Percentiles rank a stretch among this genome's conserved stretches.
phyloP scores from a whole-genome alignment of 768 basidiomycete genomes.

The Termitomyces sp. region DNA sequence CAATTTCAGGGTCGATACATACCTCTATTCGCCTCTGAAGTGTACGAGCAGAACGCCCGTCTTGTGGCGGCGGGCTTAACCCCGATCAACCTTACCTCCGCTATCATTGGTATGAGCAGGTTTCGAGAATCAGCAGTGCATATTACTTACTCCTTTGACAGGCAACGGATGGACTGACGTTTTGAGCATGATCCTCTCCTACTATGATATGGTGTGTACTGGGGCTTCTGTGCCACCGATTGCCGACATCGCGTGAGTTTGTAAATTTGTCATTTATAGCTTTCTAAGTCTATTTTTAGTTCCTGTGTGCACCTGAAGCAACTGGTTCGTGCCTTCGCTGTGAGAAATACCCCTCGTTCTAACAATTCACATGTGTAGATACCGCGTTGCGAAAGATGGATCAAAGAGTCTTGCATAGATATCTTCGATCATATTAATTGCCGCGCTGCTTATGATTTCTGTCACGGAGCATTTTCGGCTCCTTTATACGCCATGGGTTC shows the following conservation, averaged over 20 bases:
- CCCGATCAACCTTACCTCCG: conserved; percentile 59
- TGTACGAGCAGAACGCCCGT: conserved; percentile 65
- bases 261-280: conserved; percentile 16
- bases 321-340: conserved; percentile 32
- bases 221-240: conserved; percentile 42
- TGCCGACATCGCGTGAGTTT: conserved; percentile 41
- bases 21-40: conserved; percentile 70
- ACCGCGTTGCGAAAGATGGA: conserved; percentile 56
- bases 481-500: conserved; percentile 36
- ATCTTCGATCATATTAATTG: conserved; percentile 63
- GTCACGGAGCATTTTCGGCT: conserved; percentile 42
- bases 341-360: not conserved
- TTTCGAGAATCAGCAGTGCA: not conserved
- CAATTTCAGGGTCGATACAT: conserved; percentile 56
- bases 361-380: conserved; percentile 31
- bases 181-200: conserved; percentile 34
- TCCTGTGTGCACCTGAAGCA: conserved; percentile 56
- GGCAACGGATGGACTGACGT: conserved; percentile 65
- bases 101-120: conserved; percentile 58
- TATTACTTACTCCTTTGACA: conserved; percentile 1
- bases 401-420: conserved; percentile 54
- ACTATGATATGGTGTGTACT: conserved; percentile 51
- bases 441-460: conserved; percentile 56
- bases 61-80: conserved; percentile 49
- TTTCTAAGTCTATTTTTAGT: conserved; percentile 22